Evolutionary conservation across 2,329 filamentous ascomycete genomes (phyloP), one percentile per base, ranked within the genome.

Genomic region (Aureobasidium pullulans): DNA sequence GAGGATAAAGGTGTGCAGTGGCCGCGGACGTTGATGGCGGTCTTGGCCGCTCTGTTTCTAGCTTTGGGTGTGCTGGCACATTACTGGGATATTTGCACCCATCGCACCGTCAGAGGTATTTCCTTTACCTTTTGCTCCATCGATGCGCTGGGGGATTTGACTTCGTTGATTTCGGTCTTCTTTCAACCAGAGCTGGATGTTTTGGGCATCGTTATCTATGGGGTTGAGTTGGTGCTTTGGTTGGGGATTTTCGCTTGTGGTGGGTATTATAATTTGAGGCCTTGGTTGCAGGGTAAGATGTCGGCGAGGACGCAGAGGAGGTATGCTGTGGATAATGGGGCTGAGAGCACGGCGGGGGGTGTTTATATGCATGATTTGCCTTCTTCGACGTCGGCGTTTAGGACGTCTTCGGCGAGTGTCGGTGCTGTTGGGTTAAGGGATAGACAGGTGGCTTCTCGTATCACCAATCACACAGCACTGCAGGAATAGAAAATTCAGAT

Each of bases 101-200:
- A 87, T 64, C 78, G 82, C 6, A 87, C 85, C 0, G 86, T 88
- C 1, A 77, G 84, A 13, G 86, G 86, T 7, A 88, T 89, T 40
- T 88, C 85, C 1, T 89, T 89, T 69, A 73, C 88, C 2, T 90
- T 90, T 64, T 85, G 88, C 0, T 83, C 76, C 1, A 86, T 89
- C 44, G 86, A 89, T 70, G 86, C 85, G 0, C 76, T 83, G 0
- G 86, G 86, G 0, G 86, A 89, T 68, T 68, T 89, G 3, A 85
- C 85, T 57, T 88, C 85, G 0, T 72, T 89, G 0, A 68, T 85
- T 2, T 86, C 85, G 0, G 75, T 89, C 15, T 73, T 86, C 43
- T 88, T 86, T 63, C 79, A 87, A 67, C 75, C 77, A 0, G 72
- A 73, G 16, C 66, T 86, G 3, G 82, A 88, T 65, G 67, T 86